phyloP scores from a whole-genome alignment of 78 protist genomes.

The Dictyostelium brefeldianum region DNA sequence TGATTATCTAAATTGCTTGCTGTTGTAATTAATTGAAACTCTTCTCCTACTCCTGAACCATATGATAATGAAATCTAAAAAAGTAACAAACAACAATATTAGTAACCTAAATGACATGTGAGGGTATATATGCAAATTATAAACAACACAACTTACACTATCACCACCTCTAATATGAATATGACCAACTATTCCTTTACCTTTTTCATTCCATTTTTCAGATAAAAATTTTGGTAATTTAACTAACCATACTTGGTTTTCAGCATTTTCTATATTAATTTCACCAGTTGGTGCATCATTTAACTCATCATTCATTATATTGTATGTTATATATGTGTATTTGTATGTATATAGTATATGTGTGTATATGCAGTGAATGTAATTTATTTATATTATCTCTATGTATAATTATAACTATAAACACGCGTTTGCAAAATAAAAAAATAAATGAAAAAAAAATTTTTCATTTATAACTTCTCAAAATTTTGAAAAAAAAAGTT shows the following conservation, averaged over 20 bases:
- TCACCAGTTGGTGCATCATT: constrained; percentile 71
- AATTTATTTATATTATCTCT: too few species aligned
- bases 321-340: background rate
- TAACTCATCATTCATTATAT: constrained; percentile 43
- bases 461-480: too few species aligned
- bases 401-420: too few species aligned
- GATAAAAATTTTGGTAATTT: constrained; percentile 64
- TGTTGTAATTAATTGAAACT: constrained; percentile 62
- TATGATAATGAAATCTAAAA: constrained; percentile 41
- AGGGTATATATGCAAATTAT: too few species aligned
- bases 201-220: constrained; percentile 42
- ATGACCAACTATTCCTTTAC: constrained; percentile 39
- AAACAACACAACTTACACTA: too few species aligned
- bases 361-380: too few species aligned
- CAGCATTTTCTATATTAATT: constrained; percentile 66
- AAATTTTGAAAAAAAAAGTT: background rate
- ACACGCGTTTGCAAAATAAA: too few species aligned
- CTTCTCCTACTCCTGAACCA: background rate
- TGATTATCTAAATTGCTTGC: constrained; percentile 26
- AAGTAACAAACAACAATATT: background rate
- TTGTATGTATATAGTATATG: background rate
- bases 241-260: constrained; percentile 63
- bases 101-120: too few species aligned
- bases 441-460: background rate
- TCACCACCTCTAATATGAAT: constrained; percentile 45